A percentile compares a stretch with the other conserved stretches of the same genome.
Evolutionary conservation across 306 rosid genomes (phyloP).

Genomic region (Betula pendula): DNA sequence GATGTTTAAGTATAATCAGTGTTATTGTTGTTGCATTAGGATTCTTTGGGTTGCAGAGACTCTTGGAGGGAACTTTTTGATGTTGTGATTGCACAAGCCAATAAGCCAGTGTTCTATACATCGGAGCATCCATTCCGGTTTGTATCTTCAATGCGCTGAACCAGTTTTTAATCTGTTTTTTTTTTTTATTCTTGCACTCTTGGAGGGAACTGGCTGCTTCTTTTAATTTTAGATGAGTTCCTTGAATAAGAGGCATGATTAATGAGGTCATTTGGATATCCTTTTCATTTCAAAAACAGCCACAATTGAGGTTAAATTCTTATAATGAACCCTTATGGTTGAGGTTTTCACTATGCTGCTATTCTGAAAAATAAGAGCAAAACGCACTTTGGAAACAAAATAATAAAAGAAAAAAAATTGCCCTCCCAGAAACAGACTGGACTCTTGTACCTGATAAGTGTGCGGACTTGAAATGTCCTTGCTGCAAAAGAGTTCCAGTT

Average conservation of each 20-base stretch:
- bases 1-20: background rate
- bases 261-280: constrained; percentile 15
- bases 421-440: background rate
- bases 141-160: constrained; percentile 36
- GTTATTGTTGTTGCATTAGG: constrained; percentile 53
- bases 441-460: background rate
- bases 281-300: background rate
- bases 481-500: background rate
- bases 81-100: constrained; percentile 93
- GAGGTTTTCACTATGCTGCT: background rate
- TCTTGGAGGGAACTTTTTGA: constrained; percentile 93
- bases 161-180: background rate
- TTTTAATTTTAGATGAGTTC: background rate
- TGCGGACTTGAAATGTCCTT: background rate
- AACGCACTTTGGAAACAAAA: background rate
- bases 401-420: background rate
- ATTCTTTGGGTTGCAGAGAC: constrained; percentile 63
- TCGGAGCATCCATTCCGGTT: constrained; percentile 98
- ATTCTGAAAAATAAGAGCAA: background rate
- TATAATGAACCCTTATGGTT: background rate
- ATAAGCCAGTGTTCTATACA: constrained; percentile 87
- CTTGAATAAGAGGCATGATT: constrained; percentile 9
- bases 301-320: background rate
- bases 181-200: constrained; percentile 1
- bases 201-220: background rate